Evolutionary conservation across 352 stramenopile genomes (phyloP).

Genomic region (Detonula confervacea): DNA sequence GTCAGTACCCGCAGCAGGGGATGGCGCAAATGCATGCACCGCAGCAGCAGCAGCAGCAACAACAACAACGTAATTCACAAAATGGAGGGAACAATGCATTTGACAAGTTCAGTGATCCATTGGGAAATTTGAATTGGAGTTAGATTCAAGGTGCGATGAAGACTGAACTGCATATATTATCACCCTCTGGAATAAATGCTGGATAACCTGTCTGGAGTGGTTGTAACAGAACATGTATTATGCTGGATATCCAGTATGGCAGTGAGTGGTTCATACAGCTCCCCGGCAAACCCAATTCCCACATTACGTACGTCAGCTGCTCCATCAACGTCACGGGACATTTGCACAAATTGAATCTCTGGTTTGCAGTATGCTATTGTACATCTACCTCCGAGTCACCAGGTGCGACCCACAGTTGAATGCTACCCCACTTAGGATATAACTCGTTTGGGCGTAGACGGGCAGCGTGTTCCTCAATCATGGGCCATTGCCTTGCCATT

Average conservation of each 20-base stretch:
- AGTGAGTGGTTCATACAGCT: constrained; percentile 82
- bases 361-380: constrained; percentile 81
- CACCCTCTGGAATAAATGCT: no score
- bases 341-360: constrained; percentile 62
- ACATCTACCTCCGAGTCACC: constrained; percentile 83
- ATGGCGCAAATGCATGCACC: constrained; percentile 29
- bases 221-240: no score
- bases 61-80: constrained; percentile 47
- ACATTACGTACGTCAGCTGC: constrained; percentile 51
- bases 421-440: constrained; percentile 55
- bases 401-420: constrained; percentile 78
- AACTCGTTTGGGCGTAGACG: constrained; percentile 74
- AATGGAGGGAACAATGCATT: constrained; percentile 60
- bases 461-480: constrained; percentile 77
- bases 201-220: no score
- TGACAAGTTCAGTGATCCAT: constrained; percentile 63
- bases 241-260: no score
- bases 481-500: constrained; percentile 67
- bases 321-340: constrained; percentile 49
- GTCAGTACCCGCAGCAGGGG: constrained; percentile 18
- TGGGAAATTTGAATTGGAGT: constrained; percentile 56
- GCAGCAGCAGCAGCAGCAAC: constrained; percentile 43
- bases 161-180: no score
- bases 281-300: constrained; percentile 81
- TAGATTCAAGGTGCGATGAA: constrained; percentile 24